Evolutionary conservation across 2,329 filamentous ascomycete genomes (phyloP).

Genomic region (Ascomycota sp.): DNA sequence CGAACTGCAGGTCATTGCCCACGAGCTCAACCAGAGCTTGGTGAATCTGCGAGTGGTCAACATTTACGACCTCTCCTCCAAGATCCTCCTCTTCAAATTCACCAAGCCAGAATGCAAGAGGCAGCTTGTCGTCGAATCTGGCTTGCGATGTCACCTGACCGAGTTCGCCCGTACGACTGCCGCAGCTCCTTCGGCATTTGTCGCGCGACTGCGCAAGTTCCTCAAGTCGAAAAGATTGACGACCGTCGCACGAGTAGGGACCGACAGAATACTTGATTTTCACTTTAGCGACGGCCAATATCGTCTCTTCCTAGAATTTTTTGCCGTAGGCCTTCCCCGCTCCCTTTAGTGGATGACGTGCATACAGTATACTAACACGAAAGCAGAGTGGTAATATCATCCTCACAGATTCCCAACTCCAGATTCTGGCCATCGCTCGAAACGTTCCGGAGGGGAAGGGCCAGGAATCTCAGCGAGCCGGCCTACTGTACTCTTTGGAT

Average conservation of each 20-base stretch:
- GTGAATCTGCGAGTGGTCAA: conserved; percentile 70
- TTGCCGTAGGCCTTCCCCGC: conserved; percentile 39
- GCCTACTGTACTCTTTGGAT: conserved; percentile 58
- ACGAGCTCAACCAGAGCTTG: conserved; percentile 67
- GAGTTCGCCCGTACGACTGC: conserved; percentile 77
- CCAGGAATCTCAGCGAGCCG: conserved; percentile 65
- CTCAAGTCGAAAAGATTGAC: conserved; percentile 77
- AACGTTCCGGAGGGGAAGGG: conserved; percentile 63
- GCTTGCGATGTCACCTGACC: conserved; percentile 89
- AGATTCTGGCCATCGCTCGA: conserved; percentile 61
- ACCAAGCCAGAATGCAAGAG: conserved; percentile 75
- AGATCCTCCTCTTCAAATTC: conserved; percentile 91
- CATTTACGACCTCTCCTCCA: conserved; percentile 87
- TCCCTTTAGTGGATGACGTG: too few species aligned
- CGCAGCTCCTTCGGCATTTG: conserved; percentile 66
- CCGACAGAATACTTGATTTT: conserved; percentile 81
- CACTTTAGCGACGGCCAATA: conserved; percentile 84
- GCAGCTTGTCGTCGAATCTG: conserved; percentile 81
- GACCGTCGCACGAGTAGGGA: conserved; percentile 65
- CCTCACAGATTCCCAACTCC: conserved; percentile 66
- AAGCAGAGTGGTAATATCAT: conserved; percentile 75
- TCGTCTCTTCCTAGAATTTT: conserved; percentile 81
- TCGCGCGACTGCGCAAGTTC: conserved; percentile 65
- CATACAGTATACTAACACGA: conserved; percentile 1
- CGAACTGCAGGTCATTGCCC: conserved; percentile 56